Evolutionary conservation across 352 stramenopile genomes (phyloP).

Genomic region (Blastocystis sp.): DNA sequence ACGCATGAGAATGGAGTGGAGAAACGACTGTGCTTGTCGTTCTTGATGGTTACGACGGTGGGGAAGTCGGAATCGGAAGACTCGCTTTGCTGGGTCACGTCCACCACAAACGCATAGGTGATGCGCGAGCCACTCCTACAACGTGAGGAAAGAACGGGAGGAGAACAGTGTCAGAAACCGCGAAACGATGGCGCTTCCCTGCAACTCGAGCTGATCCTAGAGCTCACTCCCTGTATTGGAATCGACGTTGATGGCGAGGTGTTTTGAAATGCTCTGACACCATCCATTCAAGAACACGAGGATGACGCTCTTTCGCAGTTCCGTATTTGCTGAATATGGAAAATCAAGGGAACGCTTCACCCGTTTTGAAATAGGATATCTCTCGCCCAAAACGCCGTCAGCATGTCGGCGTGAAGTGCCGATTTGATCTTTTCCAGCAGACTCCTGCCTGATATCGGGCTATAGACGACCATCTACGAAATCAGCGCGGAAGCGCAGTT

Average conservation of each 20-base stretch:
- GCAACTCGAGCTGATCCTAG: slow-evolving; percentile 23
- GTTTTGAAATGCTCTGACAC: neutral
- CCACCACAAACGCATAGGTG: slow-evolving; percentile 2
- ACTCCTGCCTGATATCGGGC: neutral
- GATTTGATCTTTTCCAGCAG: neutral
- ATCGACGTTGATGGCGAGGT: neutral
- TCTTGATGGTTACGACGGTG: slow-evolving; percentile 8
- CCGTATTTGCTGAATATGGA: neutral
- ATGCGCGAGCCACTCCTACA: slow-evolving; percentile 3
- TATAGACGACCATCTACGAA: slow-evolving; percentile 11
- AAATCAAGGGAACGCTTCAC: neutral
- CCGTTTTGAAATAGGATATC: slow-evolving; percentile 13
- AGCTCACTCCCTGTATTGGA: neutral
- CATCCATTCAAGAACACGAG: slow-evolving; percentile 48
- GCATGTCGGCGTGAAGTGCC: neutral
- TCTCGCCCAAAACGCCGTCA: slow-evolving; percentile 7
- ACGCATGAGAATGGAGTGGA: neutral
- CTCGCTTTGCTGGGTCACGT: neutral
- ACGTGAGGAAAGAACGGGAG: neutral
- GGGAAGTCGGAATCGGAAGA: neutral
- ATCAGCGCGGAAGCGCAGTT: neutral
- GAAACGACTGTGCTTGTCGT: neutral
- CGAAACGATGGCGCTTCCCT: neutral
- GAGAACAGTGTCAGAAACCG: slow-evolving; percentile 11
- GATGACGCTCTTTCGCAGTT: neutral